Conservation (phyloP, 208 protist species). For the Cochliopodium minus region DNA sequence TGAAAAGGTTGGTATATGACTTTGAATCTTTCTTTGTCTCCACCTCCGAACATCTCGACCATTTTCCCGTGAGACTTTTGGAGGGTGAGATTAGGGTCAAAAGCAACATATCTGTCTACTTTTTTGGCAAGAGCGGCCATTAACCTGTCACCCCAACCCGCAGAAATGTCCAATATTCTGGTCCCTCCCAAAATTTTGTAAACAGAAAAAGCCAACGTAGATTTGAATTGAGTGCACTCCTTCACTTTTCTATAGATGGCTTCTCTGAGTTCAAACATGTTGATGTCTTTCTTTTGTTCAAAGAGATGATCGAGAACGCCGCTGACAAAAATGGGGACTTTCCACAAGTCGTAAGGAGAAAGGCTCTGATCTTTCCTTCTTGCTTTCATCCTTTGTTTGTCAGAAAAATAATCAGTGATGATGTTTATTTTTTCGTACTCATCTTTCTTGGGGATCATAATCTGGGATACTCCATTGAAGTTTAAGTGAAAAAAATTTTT, state of each 20-base stretch:
- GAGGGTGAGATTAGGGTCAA: slow-evolving; percentile 16
- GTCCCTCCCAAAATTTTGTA: slow-evolving; percentile 12
- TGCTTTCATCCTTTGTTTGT: too few species aligned
- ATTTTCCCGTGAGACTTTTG: slow-evolving; percentile 10
- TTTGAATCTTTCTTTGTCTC: not conserved
- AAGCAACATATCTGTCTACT: slow-evolving; percentile 15
- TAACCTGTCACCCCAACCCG: slow-evolving; percentile 22
- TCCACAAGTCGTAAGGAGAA: too few species aligned
- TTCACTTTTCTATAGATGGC: not conserved
- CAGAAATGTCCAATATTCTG: slow-evolving; percentile 14
- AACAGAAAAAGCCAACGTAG: slow-evolving; percentile 8
- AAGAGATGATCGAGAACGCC: too few species aligned
- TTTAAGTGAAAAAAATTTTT: too few species aligned
- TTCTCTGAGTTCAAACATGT: not conserved
- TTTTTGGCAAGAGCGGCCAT: slow-evolving; percentile 11
- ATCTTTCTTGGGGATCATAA: too few species aligned
- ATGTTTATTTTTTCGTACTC: too few species aligned
- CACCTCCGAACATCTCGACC: not conserved
- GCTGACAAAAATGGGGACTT: too few species aligned
- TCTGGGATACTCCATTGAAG: too few species aligned
- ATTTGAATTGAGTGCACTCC: slow-evolving; percentile 25
- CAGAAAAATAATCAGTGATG: too few species aligned
- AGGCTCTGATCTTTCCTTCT: too few species aligned
- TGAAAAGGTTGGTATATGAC: too few species aligned
- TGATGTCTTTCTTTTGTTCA: not conserved